Base-by-base conservation (phyloP, 169 alveolate genomes). In the Babesia ovata region DNA sequence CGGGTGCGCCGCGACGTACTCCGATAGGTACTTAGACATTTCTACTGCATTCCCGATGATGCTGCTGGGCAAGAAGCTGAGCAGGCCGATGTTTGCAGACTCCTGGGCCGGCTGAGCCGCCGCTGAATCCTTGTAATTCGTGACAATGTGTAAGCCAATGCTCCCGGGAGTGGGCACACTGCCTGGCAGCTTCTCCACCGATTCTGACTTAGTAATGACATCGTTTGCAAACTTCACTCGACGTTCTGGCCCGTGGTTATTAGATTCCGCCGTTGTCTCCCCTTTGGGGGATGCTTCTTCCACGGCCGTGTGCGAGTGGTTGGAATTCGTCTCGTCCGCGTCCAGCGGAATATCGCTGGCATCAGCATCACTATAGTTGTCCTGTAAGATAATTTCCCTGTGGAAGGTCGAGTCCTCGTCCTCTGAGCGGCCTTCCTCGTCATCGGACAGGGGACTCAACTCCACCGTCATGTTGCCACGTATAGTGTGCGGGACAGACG, bases 1-100 rank as follows among this genome's bases (percentile, higher is more conserved):
- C 9, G 81, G 66, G 75, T 81, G 77, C 13, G 28, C 73, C 8
- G 75, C 54, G 26, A 81, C 54, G 56, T 72, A 81, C 65, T 81
- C 88, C 24, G 75, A 72, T 26, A 73, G 73, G 54, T 81, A 81
- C 50, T 81, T 81, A 1, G 83, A 81, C 72, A 71, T 60, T 28
- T 17, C 63, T 7, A 67, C 76, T 6, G 76, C 76, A 21, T 53
- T 67, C 11, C 76, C 76, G 14, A 67, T 14, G n/a, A 67, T 67
- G 22, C 76, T 19, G 44, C 76, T 67, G 24, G 76, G 76, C 24
- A 67, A 53, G 26, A 50, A 26, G 65, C 76, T 67, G 44, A 67
- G 66, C 29, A 67, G 66, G 13, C 48, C 26, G 28, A 52, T 54
- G 2, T 49, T 49, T 6, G 61, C 22, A 6, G 28, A 0, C 0